These are phyloP conservation scores for Takashimella koratensis DNA, from an alignment of 1,284 basidiomycete species.

Conservation along the genomic window DNA sequence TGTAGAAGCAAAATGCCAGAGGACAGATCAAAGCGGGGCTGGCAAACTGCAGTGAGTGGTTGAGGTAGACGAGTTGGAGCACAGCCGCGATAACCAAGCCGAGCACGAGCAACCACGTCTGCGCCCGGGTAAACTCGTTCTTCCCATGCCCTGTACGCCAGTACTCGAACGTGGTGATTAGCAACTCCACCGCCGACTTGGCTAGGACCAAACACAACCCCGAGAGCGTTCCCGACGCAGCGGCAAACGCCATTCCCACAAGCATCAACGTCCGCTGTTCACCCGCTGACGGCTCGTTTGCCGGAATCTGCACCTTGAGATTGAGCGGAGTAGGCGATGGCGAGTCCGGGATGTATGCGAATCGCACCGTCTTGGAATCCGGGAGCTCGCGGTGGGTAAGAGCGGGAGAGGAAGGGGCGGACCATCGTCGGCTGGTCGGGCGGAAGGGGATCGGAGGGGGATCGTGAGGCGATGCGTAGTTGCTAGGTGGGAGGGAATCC, in stretches of 20 bases:
- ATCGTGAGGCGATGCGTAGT: constrained; percentile 36
- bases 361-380: constrained; percentile 8
- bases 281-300: neutral
- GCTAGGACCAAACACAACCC: constrained; percentile 92
- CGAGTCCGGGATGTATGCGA: neutral
- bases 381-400: neutral
- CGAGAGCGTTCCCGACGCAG: constrained; percentile 83
- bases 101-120: constrained; percentile 43
- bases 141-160: constrained; percentile 54
- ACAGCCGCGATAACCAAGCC: constrained; percentile 38
- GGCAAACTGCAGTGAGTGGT: constrained; percentile 78
- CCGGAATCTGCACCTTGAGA: neutral
- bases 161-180: constrained; percentile 68
- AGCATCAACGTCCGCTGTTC: constrained; percentile 59
- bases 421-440: constrained; percentile 5
- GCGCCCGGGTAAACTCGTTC: constrained; percentile 71
- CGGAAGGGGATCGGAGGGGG: constrained; percentile 37
- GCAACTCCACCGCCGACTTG: constrained; percentile 87
- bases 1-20: constrained; percentile 94
- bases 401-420: constrained; percentile 1
- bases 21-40: constrained; percentile 89
- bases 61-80: constrained; percentile 77
- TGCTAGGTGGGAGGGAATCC: constrained; percentile 21
- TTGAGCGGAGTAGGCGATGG: neutral
- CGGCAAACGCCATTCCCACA: constrained; percentile 82